Base-by-base conservation (phyloP, 192 early-diverging fungal genomes). In the Linnemannia hyalina region DNA sequence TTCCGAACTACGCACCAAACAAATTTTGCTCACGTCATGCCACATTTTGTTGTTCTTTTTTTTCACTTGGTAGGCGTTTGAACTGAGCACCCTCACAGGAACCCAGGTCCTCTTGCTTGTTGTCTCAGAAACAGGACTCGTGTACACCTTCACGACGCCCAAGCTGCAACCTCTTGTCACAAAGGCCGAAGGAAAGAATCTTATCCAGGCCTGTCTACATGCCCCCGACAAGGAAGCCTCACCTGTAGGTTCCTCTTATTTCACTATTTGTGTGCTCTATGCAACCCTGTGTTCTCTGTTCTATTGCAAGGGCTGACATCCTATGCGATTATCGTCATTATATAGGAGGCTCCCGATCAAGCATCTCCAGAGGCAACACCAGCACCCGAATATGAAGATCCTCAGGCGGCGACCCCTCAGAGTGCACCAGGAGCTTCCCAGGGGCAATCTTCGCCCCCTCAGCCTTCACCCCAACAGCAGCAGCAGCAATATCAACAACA, bases 141-240 rank as follows among this genome's bases (percentile, higher is more conserved):
- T 98, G 15, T 98, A 98, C 89, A 98, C 97, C 22, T 98, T 97
- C 87, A 97, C 97, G 10, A 98, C 97, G 35, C 95, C 95, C 47
- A 97, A 97, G 89, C 92, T 98, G 68, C 97, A 97, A 88, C 97
- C 97, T 13, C 91, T 98, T 32, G 97, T 98, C 76, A 96, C 96
- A 32, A 95, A 97, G 88, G 89, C 95, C 15, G 96, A 98, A 80
- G 97, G 97, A 70, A 97, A 98, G 88, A 96, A 95, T 76, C 90
- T 98, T 65, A 98, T 98, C 87, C 97, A 98, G 87, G 90, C 93
- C 8, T 98, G 97, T 84, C 90, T 98, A 74, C 97, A 97, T 89
- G 93, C 96, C 22, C 94, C 95, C n/a, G 97, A 98, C 77, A 80
- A 83, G 15, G 73, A 83, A 36, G 0, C 90, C 3, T 55, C 83